phyloP scores from a whole-genome alignment of 148 eudicot species.

The Rheum nobile region DNA sequence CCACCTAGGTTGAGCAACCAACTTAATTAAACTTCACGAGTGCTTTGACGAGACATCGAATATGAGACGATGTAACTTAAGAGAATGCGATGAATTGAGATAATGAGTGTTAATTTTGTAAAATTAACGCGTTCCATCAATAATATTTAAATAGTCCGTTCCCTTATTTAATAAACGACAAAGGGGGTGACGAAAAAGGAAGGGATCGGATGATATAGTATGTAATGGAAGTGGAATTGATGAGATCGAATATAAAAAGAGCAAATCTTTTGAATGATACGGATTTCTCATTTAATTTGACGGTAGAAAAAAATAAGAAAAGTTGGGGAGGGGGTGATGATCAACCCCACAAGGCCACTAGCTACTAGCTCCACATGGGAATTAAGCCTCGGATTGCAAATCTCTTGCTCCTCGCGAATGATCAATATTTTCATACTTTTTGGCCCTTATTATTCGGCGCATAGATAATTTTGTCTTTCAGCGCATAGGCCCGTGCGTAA shows the following conservation, averaged over 20 bases:
- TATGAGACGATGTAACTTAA: too few species aligned
- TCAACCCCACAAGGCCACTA: not conserved
- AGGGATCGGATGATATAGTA: not conserved
- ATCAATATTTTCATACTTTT: not conserved
- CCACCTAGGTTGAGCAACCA: too few species aligned
- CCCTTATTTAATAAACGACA: not conserved
- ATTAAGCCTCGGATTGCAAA: not conserved
- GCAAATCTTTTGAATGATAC: not conserved
- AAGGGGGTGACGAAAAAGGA: not conserved
- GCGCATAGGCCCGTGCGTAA: too few species aligned
- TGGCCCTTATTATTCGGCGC: too few species aligned
- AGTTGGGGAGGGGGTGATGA: not conserved
- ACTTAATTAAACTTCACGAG: too few species aligned
- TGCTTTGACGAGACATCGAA: too few species aligned
- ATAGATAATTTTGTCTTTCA: too few species aligned
- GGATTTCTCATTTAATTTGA: not conserved
- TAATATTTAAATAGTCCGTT: too few species aligned
- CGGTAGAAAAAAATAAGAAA: not conserved
- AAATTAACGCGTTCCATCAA: too few species aligned
- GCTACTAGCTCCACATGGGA: not conserved
- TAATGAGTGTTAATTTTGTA: too few species aligned
- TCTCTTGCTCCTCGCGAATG: not conserved
- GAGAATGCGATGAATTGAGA: too few species aligned
- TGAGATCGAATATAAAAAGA: not conserved
- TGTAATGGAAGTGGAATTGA: not conserved